phyloP scores from a whole-genome alignment of 2,329 filamentous ascomycete species.

The Alternaria sp. region DNA sequence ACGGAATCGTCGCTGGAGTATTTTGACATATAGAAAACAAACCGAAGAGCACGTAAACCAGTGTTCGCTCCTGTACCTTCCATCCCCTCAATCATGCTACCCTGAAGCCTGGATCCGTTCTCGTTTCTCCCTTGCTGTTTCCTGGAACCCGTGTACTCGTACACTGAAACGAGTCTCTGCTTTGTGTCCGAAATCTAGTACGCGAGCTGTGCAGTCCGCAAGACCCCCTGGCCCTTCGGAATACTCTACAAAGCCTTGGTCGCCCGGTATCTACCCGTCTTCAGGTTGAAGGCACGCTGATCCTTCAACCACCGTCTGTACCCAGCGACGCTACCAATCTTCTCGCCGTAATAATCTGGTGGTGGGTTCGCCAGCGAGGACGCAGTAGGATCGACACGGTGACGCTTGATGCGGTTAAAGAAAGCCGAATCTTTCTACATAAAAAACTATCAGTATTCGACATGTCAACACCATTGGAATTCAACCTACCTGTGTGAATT shows the following conservation, averaged over 20 bases:
- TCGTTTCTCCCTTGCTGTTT: neutral
- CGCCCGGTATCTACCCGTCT: slow-evolving; percentile 69
- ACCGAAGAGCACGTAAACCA: neutral
- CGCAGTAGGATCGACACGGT: slow-evolving; percentile 87
- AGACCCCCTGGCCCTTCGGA: neutral
- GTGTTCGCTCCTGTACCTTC: neutral
- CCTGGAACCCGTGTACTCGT: neutral
- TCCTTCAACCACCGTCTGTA: slow-evolving; percentile 98
- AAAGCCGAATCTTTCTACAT: slow-evolving; percentile 91
- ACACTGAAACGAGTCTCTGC: neutral
- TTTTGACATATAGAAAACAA: slow-evolving; percentile 1
- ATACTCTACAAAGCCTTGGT: slow-evolving; percentile 19
- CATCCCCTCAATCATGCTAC: neutral
- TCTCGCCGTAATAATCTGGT: slow-evolving; percentile 98
- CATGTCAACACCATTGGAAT: slow-evolving; percentile 7
- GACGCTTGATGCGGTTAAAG: slow-evolving; percentile 88
- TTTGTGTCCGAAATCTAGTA: neutral
- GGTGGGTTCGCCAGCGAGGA: slow-evolving; percentile 93
- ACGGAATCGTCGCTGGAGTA: neutral
- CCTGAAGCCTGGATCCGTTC: neutral
- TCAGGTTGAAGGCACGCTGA: slow-evolving; percentile 89
- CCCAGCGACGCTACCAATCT: slow-evolving; percentile 89
- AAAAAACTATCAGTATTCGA: slow-evolving; percentile 43
- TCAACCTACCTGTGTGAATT: slow-evolving; percentile 72
- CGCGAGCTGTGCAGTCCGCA: neutral